Evolutionary conservation across 2,329 filamentous ascomycete genomes (phyloP).

Genomic region (Aspergillus luchuensis): DNA sequence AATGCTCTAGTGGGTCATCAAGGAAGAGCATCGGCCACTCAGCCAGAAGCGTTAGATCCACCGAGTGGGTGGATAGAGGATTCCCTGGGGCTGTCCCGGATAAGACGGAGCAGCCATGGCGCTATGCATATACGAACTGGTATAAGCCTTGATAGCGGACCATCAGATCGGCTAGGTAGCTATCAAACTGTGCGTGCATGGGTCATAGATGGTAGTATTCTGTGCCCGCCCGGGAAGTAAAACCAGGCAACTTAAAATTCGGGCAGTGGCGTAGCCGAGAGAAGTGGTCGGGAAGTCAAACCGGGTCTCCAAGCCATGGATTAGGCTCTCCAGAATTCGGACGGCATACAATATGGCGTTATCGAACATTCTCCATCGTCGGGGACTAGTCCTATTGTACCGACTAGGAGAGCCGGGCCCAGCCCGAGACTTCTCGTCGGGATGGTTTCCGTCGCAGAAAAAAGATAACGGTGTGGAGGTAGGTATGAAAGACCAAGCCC

Average conservation of each 20-base stretch:
- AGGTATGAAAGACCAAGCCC: too few species aligned
- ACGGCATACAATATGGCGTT: too few species aligned
- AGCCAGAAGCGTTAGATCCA: neutral
- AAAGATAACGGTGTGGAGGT: too few species aligned
- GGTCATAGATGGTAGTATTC: too few species aligned
- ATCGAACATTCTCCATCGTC: too few species aligned
- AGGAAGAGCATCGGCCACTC: neutral
- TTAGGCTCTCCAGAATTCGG: too few species aligned
- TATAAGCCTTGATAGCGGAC: neutral
- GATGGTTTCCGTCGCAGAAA: too few species aligned
- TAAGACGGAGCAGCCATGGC: neutral
- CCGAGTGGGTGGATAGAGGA: neutral
- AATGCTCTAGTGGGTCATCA: neutral
- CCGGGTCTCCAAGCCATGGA: too few species aligned
- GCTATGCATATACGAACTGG: neutral
- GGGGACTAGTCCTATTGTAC: too few species aligned
- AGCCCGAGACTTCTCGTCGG: too few species aligned
- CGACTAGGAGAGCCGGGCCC: too few species aligned
- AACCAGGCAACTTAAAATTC: neutral
- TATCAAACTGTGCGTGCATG: neutral
- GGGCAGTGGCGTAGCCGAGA: neutral
- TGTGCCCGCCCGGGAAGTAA: too few species aligned
- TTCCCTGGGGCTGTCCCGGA: neutral
- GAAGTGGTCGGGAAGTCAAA: neutral
- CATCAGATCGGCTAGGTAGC: neutral